Percentiles rank a stretch among this genome's conserved stretches.
Conservation (phyloP, 2,329 filamentous ascomycete genomes). For the Exophiala alcalophila region DNA sequence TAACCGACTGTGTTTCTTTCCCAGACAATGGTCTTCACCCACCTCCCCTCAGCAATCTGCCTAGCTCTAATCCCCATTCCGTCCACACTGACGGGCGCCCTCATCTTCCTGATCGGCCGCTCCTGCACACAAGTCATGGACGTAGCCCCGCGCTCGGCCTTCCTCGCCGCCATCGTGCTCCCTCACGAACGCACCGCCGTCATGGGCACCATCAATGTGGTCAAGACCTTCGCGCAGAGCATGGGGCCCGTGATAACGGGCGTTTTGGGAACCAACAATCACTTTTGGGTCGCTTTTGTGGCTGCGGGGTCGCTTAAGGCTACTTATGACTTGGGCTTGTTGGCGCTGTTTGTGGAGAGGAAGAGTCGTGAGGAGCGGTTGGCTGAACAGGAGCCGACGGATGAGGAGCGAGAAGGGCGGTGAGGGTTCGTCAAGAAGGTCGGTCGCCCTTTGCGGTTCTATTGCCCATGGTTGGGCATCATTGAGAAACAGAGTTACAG, state of each 20-base stretch:
- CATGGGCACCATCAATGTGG: constrained; percentile 63
- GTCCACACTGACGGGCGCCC: constrained; percentile 49
- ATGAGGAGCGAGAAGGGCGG: constrained; percentile 12
- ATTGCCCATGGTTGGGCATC: no score
- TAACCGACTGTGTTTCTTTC: constrained; percentile 35
- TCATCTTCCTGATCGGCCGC: constrained; percentile 57
- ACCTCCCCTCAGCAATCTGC: constrained; percentile 60
- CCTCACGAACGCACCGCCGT: constrained; percentile 65
- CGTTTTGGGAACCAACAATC: constrained; percentile 50
- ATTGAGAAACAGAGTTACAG: no score
- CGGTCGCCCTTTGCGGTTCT: no score
- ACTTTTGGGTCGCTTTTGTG: constrained; percentile 61
- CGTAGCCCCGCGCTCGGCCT: constrained; percentile 62
- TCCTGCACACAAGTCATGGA: constrained; percentile 66
- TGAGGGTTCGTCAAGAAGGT: no score
- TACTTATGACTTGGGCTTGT: constrained; percentile 58
- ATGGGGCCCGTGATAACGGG: constrained; percentile 56
- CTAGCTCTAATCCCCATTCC: constrained; percentile 60
- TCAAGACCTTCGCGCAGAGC: constrained; percentile 59
- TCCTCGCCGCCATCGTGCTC: constrained; percentile 64
- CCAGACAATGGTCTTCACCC: constrained; percentile 63
- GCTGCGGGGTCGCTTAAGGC: constrained; percentile 53
- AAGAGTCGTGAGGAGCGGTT: constrained; percentile 18
- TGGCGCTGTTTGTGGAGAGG: constrained; percentile 31
- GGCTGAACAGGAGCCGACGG: neutral